Conservation (phyloP, 495 filamentous ascomycete species). For the Chaetomium cochliodes region DNA sequence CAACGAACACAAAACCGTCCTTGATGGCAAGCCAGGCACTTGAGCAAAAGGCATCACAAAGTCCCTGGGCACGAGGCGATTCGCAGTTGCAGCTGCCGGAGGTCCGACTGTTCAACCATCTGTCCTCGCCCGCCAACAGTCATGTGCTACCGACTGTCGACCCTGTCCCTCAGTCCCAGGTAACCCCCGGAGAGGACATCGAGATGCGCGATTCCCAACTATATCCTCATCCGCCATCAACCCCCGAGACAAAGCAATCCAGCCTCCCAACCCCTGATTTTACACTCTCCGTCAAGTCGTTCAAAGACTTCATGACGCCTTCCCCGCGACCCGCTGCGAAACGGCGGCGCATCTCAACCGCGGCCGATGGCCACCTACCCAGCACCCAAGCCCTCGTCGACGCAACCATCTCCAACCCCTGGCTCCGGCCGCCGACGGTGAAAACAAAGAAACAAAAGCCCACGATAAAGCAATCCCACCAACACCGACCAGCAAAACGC, state of each 20-base stretch:
- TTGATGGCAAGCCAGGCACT: slow-evolving; percentile 11
- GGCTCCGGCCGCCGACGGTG: slow-evolving; percentile 16
- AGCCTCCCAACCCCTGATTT: slow-evolving; percentile 37
- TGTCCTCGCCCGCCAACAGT: slow-evolving; percentile 28
- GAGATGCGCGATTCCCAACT: slow-evolving; percentile 15
- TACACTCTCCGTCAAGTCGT: slow-evolving; percentile 34
- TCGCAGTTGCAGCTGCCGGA: slow-evolving; percentile 18
- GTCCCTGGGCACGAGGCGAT: slow-evolving; percentile 24
- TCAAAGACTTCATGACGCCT: slow-evolving; percentile 34
- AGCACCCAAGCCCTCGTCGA: slow-evolving; percentile 31
- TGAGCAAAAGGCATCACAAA: slow-evolving; percentile 6
- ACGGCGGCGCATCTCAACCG: slow-evolving; percentile 21
- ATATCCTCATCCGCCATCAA: slow-evolving; percentile 24
- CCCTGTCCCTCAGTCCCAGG: background rate
- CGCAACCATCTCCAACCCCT: slow-evolving; percentile 33
- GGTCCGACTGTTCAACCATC: slow-evolving; percentile 14
- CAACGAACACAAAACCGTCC: background rate
- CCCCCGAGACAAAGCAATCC: slow-evolving; percentile 28
- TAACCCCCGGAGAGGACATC: slow-evolving; percentile 7
- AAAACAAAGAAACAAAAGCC: slow-evolving; percentile 10
- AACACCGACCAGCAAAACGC: slow-evolving; percentile 19
- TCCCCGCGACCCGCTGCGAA: slow-evolving; percentile 26
- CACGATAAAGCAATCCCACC: background rate
- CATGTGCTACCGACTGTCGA: slow-evolving; percentile 10
- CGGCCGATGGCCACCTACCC: slow-evolving; percentile 21